Conservation (phyloP, 2,329 filamentous ascomycete genomes). For the Pezicula rhizophila region DNA sequence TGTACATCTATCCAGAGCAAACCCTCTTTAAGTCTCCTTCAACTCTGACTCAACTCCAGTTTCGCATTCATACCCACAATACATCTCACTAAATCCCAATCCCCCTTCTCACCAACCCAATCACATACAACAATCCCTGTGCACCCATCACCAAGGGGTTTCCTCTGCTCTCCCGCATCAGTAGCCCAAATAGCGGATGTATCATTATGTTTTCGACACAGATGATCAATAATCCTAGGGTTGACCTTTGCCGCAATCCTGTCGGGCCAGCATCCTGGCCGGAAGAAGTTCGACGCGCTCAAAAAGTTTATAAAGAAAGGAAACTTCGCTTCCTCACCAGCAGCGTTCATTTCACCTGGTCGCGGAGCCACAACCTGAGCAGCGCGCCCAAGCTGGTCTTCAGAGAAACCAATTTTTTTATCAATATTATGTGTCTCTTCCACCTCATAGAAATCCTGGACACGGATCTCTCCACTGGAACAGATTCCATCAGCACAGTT, state of each 20-base stretch:
- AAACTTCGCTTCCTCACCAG: constrained; percentile 17
- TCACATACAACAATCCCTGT: constrained; percentile 90
- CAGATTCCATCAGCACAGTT: constrained; percentile 74
- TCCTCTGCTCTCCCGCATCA: constrained; percentile 24
- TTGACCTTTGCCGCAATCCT: constrained; percentile 84
- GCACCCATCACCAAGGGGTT: constrained; percentile 59
- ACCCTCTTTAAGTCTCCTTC: background rate
- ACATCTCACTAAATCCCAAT: constrained; percentile 86
- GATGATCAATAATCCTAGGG: constrained; percentile 61
- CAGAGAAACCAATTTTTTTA: constrained; percentile 70
- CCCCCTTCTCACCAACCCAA: constrained; percentile 79
- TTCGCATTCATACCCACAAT: constrained; percentile 88
- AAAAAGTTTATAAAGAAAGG: constrained; percentile 89
- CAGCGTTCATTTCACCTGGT: constrained; percentile 30
- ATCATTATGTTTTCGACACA: constrained; percentile 50
- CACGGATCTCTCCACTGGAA: constrained; percentile 66
- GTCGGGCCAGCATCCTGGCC: constrained; percentile 86
- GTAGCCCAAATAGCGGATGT: constrained; percentile 15
- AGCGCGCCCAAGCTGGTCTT: constrained; percentile 71
- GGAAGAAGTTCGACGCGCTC: constrained; percentile 91
- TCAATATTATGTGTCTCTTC: constrained; percentile 67
- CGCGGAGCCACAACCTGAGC: constrained; percentile 43
- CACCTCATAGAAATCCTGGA: constrained; percentile 95
- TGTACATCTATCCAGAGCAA: background rate
- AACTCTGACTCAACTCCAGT: constrained; percentile 37